Evolutionary conservation across 441 rosid species (phyloP).

Genomic region (Erysimum cheiri): DNA sequence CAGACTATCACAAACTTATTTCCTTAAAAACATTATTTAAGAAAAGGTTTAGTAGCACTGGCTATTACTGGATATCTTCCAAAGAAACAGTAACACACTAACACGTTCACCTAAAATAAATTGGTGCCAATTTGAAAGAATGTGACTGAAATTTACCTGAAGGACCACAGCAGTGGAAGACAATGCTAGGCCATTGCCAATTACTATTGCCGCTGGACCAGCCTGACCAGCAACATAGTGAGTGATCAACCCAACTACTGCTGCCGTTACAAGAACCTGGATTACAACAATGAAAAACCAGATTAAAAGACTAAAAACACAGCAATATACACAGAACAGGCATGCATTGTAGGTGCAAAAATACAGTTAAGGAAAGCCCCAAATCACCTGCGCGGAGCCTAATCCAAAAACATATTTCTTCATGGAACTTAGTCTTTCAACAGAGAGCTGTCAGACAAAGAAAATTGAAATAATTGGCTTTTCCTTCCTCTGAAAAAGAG

Average conservation of each 20-base stretch:
- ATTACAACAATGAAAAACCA: slow-evolving; percentile 41
- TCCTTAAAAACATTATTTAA: background rate
- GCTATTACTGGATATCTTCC: background rate
- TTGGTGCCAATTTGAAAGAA: slow-evolving; percentile 14
- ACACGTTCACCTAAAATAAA: slow-evolving; percentile 7
- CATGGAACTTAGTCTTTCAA: slow-evolving; percentile 96
- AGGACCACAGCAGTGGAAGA: slow-evolving; percentile 99
- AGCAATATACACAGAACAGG: slow-evolving; percentile 20
- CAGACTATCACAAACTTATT: background rate
- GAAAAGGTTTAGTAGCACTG: background rate
- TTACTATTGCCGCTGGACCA: slow-evolving; percentile 95
- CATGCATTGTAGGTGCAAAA: slow-evolving; percentile 22
- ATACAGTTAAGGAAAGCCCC: slow-evolving; percentile 3
- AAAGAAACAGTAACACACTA: background rate
- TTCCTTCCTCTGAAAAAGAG: slow-evolving; percentile 30
- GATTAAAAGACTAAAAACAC: slow-evolving; percentile 26
- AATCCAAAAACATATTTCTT: slow-evolving; percentile 97
- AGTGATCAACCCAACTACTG: slow-evolving; percentile 77
- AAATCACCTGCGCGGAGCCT: slow-evolving; percentile 93
- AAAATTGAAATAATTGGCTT: slow-evolving; percentile 38
- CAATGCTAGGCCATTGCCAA: slow-evolving; percentile 96
- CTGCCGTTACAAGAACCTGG: slow-evolving; percentile 96
- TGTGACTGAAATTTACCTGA: slow-evolving; percentile 61
- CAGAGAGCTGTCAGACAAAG: slow-evolving; percentile 68
- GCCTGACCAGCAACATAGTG: slow-evolving; percentile 80